Evolutionary conservation across 208 protist genomes (phyloP), one percentile per base, ranked within the genome.

Genomic region (Leishmania gerbilli): DNA sequence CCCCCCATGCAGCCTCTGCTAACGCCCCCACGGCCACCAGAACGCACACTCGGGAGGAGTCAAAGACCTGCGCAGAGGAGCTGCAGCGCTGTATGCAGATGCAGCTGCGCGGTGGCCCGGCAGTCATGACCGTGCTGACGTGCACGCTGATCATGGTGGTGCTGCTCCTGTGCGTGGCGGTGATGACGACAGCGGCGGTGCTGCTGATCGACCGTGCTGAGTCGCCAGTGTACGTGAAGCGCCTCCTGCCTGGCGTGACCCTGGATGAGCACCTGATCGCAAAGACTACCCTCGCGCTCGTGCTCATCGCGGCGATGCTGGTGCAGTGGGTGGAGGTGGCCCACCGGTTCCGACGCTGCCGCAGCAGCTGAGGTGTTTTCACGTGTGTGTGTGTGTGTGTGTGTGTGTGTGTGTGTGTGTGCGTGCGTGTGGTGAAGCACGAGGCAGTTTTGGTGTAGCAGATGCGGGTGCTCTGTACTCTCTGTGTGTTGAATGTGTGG

Each of bases 311-410:
- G 58, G 82, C 82, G 53, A 85, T 85, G 82, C 5, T 80, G 56
- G 82, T 85, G 77, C 82, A 85, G 72, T 85, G 82, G 72, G 81
- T 84, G 65, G 85, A 89, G 65, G 53, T 85, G 37, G 40, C 78
- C 42, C 80, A 89, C 31, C 71, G 82, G 21, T 11, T 71, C 31
- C 76, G 55, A 31, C 58, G 74, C 79, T 60, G 11, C 72, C 55
- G 77, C 65, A 76, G 71, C 78, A 64, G 72, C 71, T 85, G 24
- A 80, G 51, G 15, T 55, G 9, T 21, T 21, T 21, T 19, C 62
- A 9, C 53, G 11, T n/a, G 31, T 7, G 27, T 60, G 37, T 15
- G 11, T n/a, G 31, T 7, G 27, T 60, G 37, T 15, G 47, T 27
- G 42, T 45, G 42, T 7, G 42, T 51, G 19, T 40, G 37, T 1